Conservation (phyloP, 768 basidiomycete species). For the Tricholoma flavovirens region DNA sequence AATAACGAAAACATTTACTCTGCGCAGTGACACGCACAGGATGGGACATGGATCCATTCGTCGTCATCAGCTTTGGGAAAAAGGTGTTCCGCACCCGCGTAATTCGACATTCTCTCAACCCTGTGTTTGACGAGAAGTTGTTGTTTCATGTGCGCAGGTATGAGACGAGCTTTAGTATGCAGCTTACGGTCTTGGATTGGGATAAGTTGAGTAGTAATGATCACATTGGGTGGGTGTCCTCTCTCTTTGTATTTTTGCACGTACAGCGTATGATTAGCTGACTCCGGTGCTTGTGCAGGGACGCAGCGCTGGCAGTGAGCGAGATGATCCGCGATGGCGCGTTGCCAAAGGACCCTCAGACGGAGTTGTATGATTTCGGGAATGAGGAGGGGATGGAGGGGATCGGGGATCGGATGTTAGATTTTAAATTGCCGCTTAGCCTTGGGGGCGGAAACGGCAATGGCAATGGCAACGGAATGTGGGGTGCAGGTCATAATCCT, state of each 20-base stretch:
- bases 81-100: conserved; percentile 94
- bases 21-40: conserved; percentile 75
- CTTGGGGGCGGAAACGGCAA: conserved; percentile 17
- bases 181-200: conserved; percentile 91
- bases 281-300: background rate
- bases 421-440: conserved; percentile 58
- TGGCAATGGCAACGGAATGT: conserved; percentile 37
- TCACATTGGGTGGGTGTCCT: conserved; percentile 69
- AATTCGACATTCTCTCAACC: conserved; percentile 77
- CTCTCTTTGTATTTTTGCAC: conserved; percentile 8
- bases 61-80: conserved; percentile 93
- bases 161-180: conserved; percentile 72
- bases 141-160: conserved; percentile 91
- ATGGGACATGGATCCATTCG: conserved; percentile 98
- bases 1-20: background rate
- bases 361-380: conserved; percentile 48
- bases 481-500: conserved; percentile 73
- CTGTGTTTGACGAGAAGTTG: conserved; percentile 91
- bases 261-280: too few species aligned
- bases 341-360: conserved; percentile 55
- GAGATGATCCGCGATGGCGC: conserved; percentile 40
- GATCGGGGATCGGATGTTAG: conserved; percentile 64
- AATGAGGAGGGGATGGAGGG: conserved; percentile 24
- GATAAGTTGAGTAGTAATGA: conserved; percentile 91
- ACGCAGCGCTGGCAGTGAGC: background rate